Percentiles rank a stretch among this genome's conserved stretches.
phyloP scores from a whole-genome alignment of 495 filamentous ascomycete species.

The Thermochaetoides thermophila region DNA sequence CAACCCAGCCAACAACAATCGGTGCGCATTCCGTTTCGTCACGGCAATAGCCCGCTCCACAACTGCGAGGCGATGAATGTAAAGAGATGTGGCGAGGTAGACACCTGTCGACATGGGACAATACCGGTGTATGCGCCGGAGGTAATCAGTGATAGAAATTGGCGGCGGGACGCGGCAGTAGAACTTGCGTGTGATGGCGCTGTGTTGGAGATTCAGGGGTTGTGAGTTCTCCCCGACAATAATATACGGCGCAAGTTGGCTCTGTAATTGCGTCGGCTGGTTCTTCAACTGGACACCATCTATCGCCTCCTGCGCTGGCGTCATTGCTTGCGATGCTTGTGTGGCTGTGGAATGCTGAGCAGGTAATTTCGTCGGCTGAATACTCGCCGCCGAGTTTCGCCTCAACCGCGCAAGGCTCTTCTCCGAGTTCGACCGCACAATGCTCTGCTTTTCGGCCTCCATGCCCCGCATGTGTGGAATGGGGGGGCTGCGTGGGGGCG shows the following conservation, averaged over 20 bases:
- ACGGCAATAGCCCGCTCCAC: constrained; percentile 59
- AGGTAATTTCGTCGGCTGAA: no score
- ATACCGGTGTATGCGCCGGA: constrained; percentile 70
- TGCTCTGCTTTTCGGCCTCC: constrained; percentile 44
- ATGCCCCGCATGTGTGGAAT: constrained; percentile 46
- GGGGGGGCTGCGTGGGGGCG: constrained; percentile 42
- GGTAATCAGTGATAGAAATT: constrained; percentile 71
- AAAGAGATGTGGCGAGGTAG: constrained; percentile 83
- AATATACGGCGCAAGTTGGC: constrained; percentile 30
- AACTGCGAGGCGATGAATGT: constrained; percentile 68
- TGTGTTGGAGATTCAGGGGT: constrained; percentile 52
- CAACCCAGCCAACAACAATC: constrained; percentile 69
- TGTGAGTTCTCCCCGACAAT: constrained; percentile 47
- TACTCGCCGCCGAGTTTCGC: no score
- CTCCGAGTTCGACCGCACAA: constrained; percentile 36
- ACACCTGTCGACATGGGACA: constrained; percentile 96
- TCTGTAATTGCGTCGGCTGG: constrained; percentile 2
- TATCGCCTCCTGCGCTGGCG: no score
- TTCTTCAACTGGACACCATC: no score
- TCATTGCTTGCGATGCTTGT: background rate
- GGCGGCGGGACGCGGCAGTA: constrained; percentile 74
- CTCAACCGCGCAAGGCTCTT: constrained; percentile 29
- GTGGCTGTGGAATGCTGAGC: background rate
- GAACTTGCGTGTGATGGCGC: constrained; percentile 76
- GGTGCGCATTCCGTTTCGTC: constrained; percentile 71